A percentile compares a stretch with the other conserved stretches of the same genome.
Conservation (phyloP, 192 early-diverging fungal genomes). For the Coemansia umbellata region DNA sequence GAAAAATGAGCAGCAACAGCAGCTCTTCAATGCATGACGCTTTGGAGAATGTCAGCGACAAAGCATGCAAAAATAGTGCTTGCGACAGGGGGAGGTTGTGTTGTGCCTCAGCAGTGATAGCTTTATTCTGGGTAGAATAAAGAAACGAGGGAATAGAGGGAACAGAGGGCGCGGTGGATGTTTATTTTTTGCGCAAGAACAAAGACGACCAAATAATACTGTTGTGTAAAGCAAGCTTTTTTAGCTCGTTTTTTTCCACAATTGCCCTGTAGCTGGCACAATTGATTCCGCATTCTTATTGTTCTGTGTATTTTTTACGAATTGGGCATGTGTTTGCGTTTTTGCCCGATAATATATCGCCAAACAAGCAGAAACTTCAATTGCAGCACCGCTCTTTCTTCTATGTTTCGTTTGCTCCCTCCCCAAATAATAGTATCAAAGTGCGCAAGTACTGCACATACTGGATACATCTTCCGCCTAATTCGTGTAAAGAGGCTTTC, state of each 20-base stretch:
- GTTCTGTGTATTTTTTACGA: neutral
- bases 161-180: neutral
- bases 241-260: neutral
- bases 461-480: no score
- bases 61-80: slow-evolving; percentile 3
- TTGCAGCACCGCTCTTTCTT: no score
- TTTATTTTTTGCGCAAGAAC: neutral
- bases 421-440: no score
- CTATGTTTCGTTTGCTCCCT: no score
- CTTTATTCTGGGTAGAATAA: neutral
- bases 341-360: no score
- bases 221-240: neutral
- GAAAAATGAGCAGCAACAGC: neutral
- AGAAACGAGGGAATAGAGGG: slow-evolving; percentile 7
- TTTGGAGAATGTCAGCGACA: no score
- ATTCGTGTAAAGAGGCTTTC: no score
- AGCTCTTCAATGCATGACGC: neutral
- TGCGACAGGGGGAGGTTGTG: no score
- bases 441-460: no score
- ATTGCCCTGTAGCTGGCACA: neutral
- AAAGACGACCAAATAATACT: neutral
- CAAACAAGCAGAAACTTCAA: no score
- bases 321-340: no score
- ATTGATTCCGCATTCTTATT: neutral
- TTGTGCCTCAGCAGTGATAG: no score